phyloP scores from a whole-genome alignment of 2,329 filamentous ascomycete genomes.

The Westerdykella sp. region DNA sequence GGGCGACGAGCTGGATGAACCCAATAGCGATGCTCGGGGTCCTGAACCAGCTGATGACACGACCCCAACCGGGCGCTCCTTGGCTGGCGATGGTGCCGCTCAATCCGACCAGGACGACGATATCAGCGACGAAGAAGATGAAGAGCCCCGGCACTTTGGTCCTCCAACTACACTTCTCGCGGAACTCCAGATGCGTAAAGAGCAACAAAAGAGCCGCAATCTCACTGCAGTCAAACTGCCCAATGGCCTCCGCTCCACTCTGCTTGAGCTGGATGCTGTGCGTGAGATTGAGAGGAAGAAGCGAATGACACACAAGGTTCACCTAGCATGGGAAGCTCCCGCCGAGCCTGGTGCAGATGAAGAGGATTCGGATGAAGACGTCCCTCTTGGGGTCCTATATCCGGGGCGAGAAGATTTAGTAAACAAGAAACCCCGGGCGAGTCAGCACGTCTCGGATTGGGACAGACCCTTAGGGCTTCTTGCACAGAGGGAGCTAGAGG shows the following conservation, averaged over 20 bases:
- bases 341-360: constrained; percentile 32
- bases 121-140: constrained; percentile 30
- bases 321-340: constrained; percentile 83
- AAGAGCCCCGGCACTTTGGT: constrained; percentile 51
- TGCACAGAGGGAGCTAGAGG: constrained; percentile 78
- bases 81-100: constrained; percentile 10
- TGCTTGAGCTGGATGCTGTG: constrained; percentile 85
- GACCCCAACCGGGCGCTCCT: constrained; percentile 11
- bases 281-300: constrained; percentile 75
- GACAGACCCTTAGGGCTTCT: constrained; percentile 66
- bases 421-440: constrained; percentile 42
- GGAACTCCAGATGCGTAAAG: constrained; percentile 85
- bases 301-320: constrained; percentile 68
- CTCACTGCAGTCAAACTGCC: constrained; percentile 57
- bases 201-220: constrained; percentile 75
- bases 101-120: constrained; percentile 15
- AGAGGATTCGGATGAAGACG: constrained; percentile 62
- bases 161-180: constrained; percentile 85
- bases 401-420: constrained; percentile 52
- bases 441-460: constrained; percentile 38
- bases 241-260: constrained; percentile 81
- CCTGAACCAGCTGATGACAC: constrained; percentile 15
- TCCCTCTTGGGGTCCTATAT: constrained; percentile 77
- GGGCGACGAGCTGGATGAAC: constrained; percentile 26
- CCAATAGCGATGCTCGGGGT: constrained; percentile 26